Evolutionary conservation across 176 grass and related monocot species (phyloP).

Genomic region (Poa annua): DNA sequence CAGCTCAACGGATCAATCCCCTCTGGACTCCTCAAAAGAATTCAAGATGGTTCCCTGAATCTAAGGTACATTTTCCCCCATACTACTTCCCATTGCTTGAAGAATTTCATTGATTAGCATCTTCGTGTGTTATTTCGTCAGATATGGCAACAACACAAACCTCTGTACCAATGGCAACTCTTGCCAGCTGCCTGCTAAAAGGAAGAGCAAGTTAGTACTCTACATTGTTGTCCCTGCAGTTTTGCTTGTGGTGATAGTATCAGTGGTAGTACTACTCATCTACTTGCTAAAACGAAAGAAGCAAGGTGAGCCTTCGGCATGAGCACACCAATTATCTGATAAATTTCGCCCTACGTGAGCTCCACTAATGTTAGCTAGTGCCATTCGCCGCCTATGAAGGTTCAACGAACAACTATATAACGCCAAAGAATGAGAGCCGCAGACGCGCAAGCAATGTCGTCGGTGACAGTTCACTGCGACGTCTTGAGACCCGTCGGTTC

Average conservation of each 20-base stretch:
- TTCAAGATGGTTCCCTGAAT: background rate
- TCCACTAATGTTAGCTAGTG: background rate
- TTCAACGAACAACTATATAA: conserved; percentile 14
- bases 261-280: conserved; percentile 26
- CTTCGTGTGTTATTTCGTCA: background rate
- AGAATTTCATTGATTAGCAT: background rate
- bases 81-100: background rate
- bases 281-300: conserved; percentile 27
- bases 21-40: background rate
- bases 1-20: background rate
- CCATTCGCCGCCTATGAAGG: background rate
- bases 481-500: conserved; percentile 58
- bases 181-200: conserved; percentile 30
- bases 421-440: conserved; percentile 4
- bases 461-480: background rate
- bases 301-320: conserved; percentile 28
- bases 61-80: no score
- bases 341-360: background rate
- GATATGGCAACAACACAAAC: conserved; percentile 52
- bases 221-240: conserved; percentile 46
- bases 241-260: conserved; percentile 34
- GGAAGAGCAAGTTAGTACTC: conserved; percentile 40
- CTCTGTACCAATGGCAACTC: conserved; percentile 46
- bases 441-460: no score
- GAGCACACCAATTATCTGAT: background rate